Evolutionary conservation across 2,329 filamentous ascomycete genomes (phyloP), one percentile per base, ranked within the genome.

Genomic region (Penicillium sp.): DNA sequence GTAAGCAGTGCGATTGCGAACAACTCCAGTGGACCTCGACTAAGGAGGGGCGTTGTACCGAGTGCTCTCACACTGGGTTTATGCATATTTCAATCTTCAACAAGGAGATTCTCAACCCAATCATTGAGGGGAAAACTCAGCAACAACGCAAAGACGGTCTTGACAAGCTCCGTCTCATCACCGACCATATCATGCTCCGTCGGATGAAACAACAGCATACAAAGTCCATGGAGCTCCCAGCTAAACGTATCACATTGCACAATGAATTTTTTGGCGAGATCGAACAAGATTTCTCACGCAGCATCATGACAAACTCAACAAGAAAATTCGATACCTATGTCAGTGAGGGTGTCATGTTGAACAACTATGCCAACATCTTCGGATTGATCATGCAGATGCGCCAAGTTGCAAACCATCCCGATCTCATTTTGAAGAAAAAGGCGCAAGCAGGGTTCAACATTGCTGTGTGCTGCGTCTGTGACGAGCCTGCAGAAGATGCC

Each of bases 351-450:
- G 93, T 97, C 19, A 85, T 99, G 74, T 83, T 99, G 58, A 91
- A 97, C 80, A 96, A 97, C 71, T 97, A 97, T 65, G 94, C 94
- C 77, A 99, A 99, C 72, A 97, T 99, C 62, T 99, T 99, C 67
- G 93, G 92, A 69, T 82, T 99, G 53, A 97, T 99, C 69, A 97
- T 97, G 91, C 92, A 96, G 74, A 97, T 99, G 93, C 88, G 94
- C 53, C 94, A 99, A 77, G 90, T 97, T 26, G 91, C 94, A 8
- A 94, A 99, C 63, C 94, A 99, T 70, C 94, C 94, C 0, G 94
- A 99, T 75, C 76, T 99, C 35, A 89, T 99, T 46, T 76, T 97
- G 59, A 95, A 93, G 78, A 97, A 94, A 76, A 85, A 93, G 59
- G 84, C 83, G 3, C 86, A 91, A 63, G 90, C 89, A 50, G 92